Evolutionary conservation across 805 yeast genomes (phyloP).

Genomic region (Metschnikowia cubensis): DNA sequence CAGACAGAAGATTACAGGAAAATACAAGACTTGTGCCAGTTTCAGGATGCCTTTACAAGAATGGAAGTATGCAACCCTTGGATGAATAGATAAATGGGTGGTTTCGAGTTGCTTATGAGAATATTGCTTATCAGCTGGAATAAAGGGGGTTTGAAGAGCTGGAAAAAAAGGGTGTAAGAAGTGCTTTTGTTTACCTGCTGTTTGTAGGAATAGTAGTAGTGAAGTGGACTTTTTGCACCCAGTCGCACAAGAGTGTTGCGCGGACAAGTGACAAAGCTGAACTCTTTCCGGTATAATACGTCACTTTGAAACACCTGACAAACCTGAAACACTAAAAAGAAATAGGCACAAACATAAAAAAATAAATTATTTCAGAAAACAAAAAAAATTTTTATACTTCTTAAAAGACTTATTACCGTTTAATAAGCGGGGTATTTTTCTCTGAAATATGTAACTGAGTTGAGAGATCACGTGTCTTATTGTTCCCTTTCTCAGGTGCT

Average conservation of each 20-base stretch:
- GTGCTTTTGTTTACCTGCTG: background rate
- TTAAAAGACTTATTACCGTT: too few relatives aligned
- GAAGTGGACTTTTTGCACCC: background rate
- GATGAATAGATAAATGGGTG: background rate
- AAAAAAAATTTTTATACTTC: too few relatives aligned
- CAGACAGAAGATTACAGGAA: background rate
- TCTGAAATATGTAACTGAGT: too few relatives aligned
- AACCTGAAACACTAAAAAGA: background rate
- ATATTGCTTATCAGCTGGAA: background rate
- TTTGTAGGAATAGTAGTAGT: background rate
- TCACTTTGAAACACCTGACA: background rate
- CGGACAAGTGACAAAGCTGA: background rate
- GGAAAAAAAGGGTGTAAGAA: background rate
- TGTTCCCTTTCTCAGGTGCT: background rate
- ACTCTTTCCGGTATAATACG: background rate
- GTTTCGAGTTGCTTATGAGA: background rate
- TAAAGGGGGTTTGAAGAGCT: background rate
- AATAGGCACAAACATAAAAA: too few relatives aligned
- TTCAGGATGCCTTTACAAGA: background rate
- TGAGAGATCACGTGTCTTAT: too few relatives aligned
- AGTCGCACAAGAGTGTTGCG: background rate
- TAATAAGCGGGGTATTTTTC: too few relatives aligned
- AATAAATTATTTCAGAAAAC: too few relatives aligned
- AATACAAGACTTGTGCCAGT: background rate
- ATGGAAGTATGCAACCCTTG: background rate